phyloP scores from a whole-genome alignment of 805 yeast species.

The Jamesozyma spencerorum region DNA sequence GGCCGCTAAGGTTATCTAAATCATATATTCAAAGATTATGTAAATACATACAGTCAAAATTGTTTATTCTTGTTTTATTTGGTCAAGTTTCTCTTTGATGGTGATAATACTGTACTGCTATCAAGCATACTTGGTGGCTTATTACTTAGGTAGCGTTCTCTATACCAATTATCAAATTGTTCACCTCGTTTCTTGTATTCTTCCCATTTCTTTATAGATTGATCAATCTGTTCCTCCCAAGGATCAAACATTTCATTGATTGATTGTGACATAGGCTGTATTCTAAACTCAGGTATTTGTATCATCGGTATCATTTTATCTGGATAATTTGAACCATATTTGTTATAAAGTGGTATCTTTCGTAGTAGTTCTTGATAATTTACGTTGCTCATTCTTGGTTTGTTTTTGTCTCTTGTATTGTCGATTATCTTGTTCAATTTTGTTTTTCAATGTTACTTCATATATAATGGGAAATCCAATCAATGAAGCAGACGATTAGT shows the following conservation, averaged over 20 bases:
- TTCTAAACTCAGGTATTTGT: conserved; percentile 12
- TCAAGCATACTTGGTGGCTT: conserved; percentile 26
- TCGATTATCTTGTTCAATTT: no score
- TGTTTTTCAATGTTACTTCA: no score
- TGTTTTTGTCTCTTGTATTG: no score
- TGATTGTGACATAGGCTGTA: conserved; percentile 13
- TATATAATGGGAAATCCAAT: no score
- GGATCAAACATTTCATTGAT: conserved; percentile 19
- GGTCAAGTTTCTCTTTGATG: conserved; percentile 6
- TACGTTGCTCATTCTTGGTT: conserved; percentile 4
- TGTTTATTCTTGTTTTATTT: neutral
- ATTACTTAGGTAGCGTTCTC: conserved; percentile 14
- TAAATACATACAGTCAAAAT: neutral
- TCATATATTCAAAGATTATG: conserved; percentile 1
- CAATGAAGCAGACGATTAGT: no score
- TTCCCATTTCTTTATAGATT: conserved; percentile 10
- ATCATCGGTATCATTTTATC: conserved; percentile 4
- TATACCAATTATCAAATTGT: conserved; percentile 22
- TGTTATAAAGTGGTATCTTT: conserved; percentile 18
- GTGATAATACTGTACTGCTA: conserved; percentile 12
- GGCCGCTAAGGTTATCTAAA: conserved; percentile 59
- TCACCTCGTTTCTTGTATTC: conserved; percentile 7
- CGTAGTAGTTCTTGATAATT: conserved; percentile 11
- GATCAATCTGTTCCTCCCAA: conserved; percentile 22
- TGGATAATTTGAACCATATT: conserved; percentile 18